These are phyloP conservation scores for Ajuga chamaepitys DNA, from an alignment of 257 asterid species.

Conservation along the genomic window DNA sequence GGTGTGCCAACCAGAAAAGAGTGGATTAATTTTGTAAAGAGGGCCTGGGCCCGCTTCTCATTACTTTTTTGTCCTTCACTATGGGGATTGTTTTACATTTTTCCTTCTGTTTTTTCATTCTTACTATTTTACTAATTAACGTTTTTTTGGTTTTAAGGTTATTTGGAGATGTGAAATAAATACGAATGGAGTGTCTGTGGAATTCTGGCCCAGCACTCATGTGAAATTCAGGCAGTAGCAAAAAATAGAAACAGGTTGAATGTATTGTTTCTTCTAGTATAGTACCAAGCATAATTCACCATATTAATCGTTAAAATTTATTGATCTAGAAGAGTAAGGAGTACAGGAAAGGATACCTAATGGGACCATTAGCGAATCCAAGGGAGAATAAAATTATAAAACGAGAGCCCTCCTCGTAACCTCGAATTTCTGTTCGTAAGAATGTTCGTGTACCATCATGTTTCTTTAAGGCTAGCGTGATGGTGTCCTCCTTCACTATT, in stretches of 20 bases:
- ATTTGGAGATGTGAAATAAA: too few species aligned
- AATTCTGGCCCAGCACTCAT: neutral
- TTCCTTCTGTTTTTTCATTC: neutral
- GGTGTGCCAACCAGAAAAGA: neutral
- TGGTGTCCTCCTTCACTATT: constrained; percentile 84
- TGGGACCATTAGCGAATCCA: constrained; percentile 78
- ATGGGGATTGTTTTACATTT: neutral
- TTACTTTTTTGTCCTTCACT: neutral
- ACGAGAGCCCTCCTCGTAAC: constrained; percentile 98
- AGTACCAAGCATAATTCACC: neutral
- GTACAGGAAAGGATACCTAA: constrained; percentile 47
- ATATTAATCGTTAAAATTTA: neutral
- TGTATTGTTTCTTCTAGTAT: neutral
- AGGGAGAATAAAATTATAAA: constrained; percentile 81
- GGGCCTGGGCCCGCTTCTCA: neutral
- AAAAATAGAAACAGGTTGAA: neutral
- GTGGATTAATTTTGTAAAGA: too few species aligned
- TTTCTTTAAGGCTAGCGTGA: constrained; percentile 60
- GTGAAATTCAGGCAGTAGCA: neutral
- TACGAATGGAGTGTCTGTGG: neutral
- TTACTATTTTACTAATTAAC: too few species aligned
- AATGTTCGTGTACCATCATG: constrained; percentile 50
- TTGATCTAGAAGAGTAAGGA: constrained; percentile 10
- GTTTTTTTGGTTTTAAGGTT: too few species aligned
- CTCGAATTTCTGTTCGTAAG: constrained; percentile 85